Base-by-base conservation (phyloP, 768 basidiomycete genomes). In the Antrodiella citrinella region DNA sequence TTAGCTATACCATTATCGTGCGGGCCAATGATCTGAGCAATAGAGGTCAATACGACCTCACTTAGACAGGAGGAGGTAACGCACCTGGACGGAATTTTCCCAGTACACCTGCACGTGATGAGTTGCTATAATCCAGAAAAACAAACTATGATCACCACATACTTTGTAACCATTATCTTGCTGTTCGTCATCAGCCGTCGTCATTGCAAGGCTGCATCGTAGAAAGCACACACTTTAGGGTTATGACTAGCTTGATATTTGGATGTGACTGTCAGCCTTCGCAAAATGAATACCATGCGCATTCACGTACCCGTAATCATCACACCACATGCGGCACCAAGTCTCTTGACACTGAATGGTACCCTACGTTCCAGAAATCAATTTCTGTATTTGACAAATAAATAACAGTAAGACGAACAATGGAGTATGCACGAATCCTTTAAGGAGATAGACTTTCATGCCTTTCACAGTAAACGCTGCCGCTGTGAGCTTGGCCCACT, bases 101-200 rank as follows among this genome's bases (percentile, higher is more conserved):
- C 89, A 91, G 57, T 91, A 91, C 18, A 91, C 88, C 87, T n/a
- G n/a, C n/a, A n/a, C n/a, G n/a, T n/a, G n/a, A n/a, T n/a, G n/a
- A n/a, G n/a, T n/a, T n/a, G n/a, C n/a, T 90, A 48, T 24, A 38
- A 45, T 43, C 47, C 38, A 54, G 35, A 22, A 9, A 20, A 43
- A 50, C 4, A 44, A 15, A 30, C 13, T 38, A 39, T 43, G 21
- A n/a, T 13, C 35, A 19, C 13, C 7, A 52, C 21, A 9, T 4
- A 81, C 89, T 68, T 93, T 94, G 68, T 86, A 92, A 2, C 91
- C 91, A 62, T 94, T 94, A 60, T 93, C 91, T 61, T 86, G 67
- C 86, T 90, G 20, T 26, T 7, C 2, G 26, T 4, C 2, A 19
- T 4, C 21, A 40, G 22, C 26, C 9, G 39, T 4, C 22, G 22